Evolutionary conservation across 2,329 filamentous ascomycete species (phyloP).

Genomic region (Neofusicoccum sp.): DNA sequence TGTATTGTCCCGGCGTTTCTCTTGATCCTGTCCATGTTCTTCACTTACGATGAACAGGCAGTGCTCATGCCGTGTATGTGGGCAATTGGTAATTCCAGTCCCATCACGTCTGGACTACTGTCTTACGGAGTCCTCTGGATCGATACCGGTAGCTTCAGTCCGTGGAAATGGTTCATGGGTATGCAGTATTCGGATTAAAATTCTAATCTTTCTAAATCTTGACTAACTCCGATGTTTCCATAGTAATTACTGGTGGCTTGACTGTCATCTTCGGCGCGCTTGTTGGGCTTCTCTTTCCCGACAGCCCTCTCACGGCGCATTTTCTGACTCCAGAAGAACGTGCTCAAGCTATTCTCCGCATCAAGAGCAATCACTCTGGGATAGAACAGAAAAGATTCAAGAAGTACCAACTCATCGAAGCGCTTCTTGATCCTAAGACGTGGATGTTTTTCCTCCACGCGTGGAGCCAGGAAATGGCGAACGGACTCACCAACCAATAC

Average conservation of each 20-base stretch:
- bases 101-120: constrained; percentile 36
- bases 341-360: constrained; percentile 34
- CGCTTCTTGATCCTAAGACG: constrained; percentile 36
- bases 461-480: constrained; percentile 44
- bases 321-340: neutral
- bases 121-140: constrained; percentile 26
- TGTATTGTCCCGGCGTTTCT: constrained; percentile 57
- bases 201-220: constrained; percentile 18
- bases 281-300: constrained; percentile 42
- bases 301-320: constrained; percentile 36
- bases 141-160: constrained; percentile 27
- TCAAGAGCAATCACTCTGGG: constrained; percentile 41
- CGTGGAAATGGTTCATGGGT: constrained; percentile 47
- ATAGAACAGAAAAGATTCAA: constrained; percentile 31
- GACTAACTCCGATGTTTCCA: constrained; percentile 41
- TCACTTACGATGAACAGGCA: constrained; percentile 37
- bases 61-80: constrained; percentile 39
- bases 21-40: constrained; percentile 56
- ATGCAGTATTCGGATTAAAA: too few species aligned
- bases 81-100: constrained; percentile 41
- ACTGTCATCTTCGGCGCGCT: constrained; percentile 40
- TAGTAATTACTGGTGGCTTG: constrained; percentile 40
- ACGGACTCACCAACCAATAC: constrained; percentile 42
- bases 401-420: constrained; percentile 37
- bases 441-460: constrained; percentile 41